These are phyloP conservation scores for Populus trichocarpa DNA, from an alignment of 441 rosid species.

Conservation along the genomic window DNA sequence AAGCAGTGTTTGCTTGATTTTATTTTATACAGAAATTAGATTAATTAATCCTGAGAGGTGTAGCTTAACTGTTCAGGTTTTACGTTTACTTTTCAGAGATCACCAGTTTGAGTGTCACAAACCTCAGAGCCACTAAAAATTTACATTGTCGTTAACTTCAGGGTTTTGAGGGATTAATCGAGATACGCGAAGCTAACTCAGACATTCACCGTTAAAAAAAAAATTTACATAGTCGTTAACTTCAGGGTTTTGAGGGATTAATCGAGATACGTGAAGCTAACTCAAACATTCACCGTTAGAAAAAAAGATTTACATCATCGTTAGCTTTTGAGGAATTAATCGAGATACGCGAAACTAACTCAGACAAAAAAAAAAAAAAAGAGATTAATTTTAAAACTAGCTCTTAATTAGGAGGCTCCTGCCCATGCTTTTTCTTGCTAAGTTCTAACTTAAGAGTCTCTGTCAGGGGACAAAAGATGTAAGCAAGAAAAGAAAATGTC, in stretches of 20 bases:
- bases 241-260: accelerated
- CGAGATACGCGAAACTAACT: accelerated
- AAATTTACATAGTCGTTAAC: accelerated
- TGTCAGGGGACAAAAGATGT: neutral
- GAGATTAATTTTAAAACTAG: too few relatives aligned
- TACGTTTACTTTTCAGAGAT: accelerated
- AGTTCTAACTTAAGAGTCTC: neutral
- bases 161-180: accelerated
- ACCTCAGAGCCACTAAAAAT: accelerated
- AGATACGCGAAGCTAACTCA: accelerated
- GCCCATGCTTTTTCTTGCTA: too few relatives aligned
- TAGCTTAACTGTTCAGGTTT: accelerated
- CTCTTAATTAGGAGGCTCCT: too few relatives aligned
- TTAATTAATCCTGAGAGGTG: too few relatives aligned
- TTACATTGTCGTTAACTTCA: too few relatives aligned
- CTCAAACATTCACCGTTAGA: accelerated
- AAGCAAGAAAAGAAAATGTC: conserved; percentile 5
- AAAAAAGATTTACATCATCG: accelerated
- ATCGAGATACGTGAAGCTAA: accelerated
- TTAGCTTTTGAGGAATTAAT: too few relatives aligned
- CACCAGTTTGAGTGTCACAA: accelerated
- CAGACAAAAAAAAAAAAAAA: too few relatives aligned
- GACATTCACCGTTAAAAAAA: accelerated
- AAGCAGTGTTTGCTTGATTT: too few relatives aligned
- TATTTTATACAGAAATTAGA: too few relatives aligned